A percentile compares a stretch with the other conserved stretches of the same genome.
These are phyloP conservation scores for Ascoidea rubescens DNA, from an alignment of 805 yeast species.

Conservation along the genomic window DNA sequence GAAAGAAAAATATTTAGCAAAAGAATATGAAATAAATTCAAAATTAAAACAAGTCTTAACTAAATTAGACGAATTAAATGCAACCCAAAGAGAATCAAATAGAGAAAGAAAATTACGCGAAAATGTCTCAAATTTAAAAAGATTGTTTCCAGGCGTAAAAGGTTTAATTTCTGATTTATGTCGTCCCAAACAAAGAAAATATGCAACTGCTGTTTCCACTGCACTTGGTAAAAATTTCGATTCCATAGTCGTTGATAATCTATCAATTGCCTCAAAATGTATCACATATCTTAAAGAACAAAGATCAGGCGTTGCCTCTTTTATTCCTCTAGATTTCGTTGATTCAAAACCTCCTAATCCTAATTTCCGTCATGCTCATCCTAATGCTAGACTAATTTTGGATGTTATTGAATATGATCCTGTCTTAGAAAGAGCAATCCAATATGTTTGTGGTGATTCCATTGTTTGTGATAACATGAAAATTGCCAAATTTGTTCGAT, in stretches of 20 bases:
- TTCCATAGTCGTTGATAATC: slow-evolving; percentile 68
- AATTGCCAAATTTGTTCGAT: slow-evolving; percentile 57
- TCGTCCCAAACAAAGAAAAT: slow-evolving; percentile 59
- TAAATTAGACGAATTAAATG: slow-evolving; percentile 57
- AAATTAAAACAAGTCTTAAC: slow-evolving; percentile 45
- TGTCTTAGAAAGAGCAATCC: slow-evolving; percentile 60
- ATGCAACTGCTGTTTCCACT: slow-evolving; percentile 61
- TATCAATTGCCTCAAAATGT: slow-evolving; percentile 57
- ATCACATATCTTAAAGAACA: slow-evolving; percentile 73
- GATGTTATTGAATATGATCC: slow-evolving; percentile 66
- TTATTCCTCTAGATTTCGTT: slow-evolving; percentile 78
- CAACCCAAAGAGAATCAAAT: slow-evolving; percentile 62
- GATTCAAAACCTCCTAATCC: slow-evolving; percentile 39
- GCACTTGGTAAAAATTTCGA: slow-evolving; percentile 71
- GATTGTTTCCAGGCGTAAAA: slow-evolving; percentile 71
- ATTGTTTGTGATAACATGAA: slow-evolving; percentile 61
- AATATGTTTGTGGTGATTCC: slow-evolving; percentile 67
- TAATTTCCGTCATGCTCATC: slow-evolving; percentile 37
- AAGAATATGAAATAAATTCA: slow-evolving; percentile 49
- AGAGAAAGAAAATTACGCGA: slow-evolving; percentile 61
- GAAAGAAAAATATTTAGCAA: slow-evolving; percentile 23
- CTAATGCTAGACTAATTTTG: slow-evolving; percentile 46
- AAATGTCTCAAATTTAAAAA: slow-evolving; percentile 52
- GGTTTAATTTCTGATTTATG: slow-evolving; percentile 75
- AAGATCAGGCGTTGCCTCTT: slow-evolving; percentile 72